Conservation (phyloP, 1,284 basidiomycete genomes). For the Apiotrichum gamsii region DNA sequence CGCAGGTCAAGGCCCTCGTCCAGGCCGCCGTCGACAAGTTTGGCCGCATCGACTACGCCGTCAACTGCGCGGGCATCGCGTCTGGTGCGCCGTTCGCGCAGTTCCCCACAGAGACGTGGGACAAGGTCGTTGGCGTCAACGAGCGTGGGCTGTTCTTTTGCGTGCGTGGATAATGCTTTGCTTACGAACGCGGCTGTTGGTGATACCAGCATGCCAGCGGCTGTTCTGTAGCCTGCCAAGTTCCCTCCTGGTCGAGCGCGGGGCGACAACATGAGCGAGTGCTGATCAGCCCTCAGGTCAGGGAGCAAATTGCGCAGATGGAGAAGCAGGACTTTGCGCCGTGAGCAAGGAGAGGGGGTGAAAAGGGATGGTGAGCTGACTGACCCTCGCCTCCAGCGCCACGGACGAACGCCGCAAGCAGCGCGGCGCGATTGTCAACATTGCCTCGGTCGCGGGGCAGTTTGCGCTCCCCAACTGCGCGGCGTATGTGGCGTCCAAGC, state of each 20-base stretch:
- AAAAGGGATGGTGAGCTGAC: not conserved
- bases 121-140: constrained; percentile 30
- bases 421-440: constrained; percentile 24
- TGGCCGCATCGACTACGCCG: constrained; percentile 34
- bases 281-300: too few species aligned
- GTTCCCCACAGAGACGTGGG: constrained; percentile 18
- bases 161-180: too few species aligned
- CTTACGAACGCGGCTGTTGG: too few species aligned
- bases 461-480: not conserved
- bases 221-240: too few species aligned
- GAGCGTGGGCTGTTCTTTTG: constrained; percentile 19
- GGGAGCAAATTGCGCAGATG: constrained; percentile 19
- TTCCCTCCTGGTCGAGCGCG: too few species aligned
- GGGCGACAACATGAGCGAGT: too few species aligned
- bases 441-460: constrained; percentile 12
- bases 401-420: constrained; percentile 10
- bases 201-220: too few species aligned
- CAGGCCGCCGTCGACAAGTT: constrained; percentile 10
- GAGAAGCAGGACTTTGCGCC: constrained; percentile 9
- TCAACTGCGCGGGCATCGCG: constrained; percentile 32
- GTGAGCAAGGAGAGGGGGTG: not conserved
- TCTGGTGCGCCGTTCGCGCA: constrained; percentile 10
- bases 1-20: constrained; percentile 9
- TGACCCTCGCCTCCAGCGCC: not conserved
- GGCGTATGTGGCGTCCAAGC: constrained; percentile 17